Base-by-base conservation (phyloP, 129 eudicot species). In the Calendula officinalis region DNA sequence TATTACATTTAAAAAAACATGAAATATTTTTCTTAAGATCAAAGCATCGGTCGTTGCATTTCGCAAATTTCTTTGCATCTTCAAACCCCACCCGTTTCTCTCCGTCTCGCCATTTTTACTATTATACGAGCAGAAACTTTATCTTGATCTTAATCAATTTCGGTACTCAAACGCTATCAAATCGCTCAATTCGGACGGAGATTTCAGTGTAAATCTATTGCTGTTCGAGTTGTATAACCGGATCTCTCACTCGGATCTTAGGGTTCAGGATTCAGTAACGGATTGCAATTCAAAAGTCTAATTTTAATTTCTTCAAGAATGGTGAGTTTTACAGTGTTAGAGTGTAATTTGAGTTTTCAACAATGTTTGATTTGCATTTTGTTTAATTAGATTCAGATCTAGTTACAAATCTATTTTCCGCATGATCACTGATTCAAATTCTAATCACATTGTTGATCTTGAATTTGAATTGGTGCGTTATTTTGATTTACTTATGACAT, bases 181-280 rank as follows among this genome's bases (percentile, higher is more conserved):
- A 48, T 64, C 66, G 11, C 66, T 53, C 63, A 75, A 65, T 80
- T 62, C 59, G 61, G 53, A 42, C 69, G 59, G 15, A 67, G 53
- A 67, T 78, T 22, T 47, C 59, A 43, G 44, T 47, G 61, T 44
- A 66, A 16, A 52, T 66, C 43, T 33, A 34, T 43, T n/a, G 36
- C 66, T 14, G 49, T 70, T 47, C 70, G 30, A 65, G 38, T 44
- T 45, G 36, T 49, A 16, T 56, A 13, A 15, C 72, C 56, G 63
- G 81, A 82, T 78, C 79, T 64, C 71, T 58, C 64, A 75, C 55
- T 76, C 67, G 70, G 85, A 80, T 83, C 89, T 60, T 62, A 62
- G 49, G 71, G 75, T 16, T 78, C 70, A 51, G 64, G 72, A 53
- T 52, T 53, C 76, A 66, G 39, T 79, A 56, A 37, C 60, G 65